These are phyloP conservation scores for Candida glaebosa DNA, from an alignment of 805 yeast species.

Conservation along the genomic window DNA sequence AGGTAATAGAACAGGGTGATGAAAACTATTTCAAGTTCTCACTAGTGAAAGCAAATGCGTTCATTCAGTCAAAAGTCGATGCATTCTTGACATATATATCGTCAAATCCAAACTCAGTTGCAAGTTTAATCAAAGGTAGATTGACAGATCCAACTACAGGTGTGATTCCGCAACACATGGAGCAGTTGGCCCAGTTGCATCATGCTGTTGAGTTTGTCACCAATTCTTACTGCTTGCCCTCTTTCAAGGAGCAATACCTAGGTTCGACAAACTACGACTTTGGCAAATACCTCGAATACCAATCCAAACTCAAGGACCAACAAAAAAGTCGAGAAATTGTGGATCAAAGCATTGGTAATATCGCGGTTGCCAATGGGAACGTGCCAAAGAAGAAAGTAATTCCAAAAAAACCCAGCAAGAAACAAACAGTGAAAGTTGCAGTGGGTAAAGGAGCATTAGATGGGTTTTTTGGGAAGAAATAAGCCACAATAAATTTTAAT, in stretches of 20 bases:
- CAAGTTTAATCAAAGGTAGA: conserved; percentile 16
- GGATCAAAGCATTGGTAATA: conserved; percentile 23
- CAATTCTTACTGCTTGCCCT: conserved; percentile 32
- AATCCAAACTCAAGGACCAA: conserved; percentile 13
- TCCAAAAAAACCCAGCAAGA: conserved; percentile 13
- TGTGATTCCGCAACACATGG: conserved; percentile 17
- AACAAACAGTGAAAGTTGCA: conserved; percentile 42
- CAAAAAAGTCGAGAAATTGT: conserved; percentile 22
- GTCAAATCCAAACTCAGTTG: conserved; percentile 12
- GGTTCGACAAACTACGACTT: conserved; percentile 18
- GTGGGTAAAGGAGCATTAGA: conserved; percentile 68
- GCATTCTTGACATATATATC: conserved; percentile 16
- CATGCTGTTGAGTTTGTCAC: conserved; percentile 48
- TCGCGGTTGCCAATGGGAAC: conserved; percentile 16
- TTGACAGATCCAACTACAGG: conserved; percentile 16
- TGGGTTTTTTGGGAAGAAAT: conserved; percentile 48
- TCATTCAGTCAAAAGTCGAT: conserved; percentile 35
- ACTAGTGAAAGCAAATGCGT: conserved; percentile 30
- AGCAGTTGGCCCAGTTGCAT: conserved; percentile 24
- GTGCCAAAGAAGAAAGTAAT: conserved; percentile 21
- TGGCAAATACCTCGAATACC: conserved; percentile 15
- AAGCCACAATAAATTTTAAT: neutral
- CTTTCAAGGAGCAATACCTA: conserved; percentile 21
- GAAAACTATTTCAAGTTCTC: conserved; percentile 42
- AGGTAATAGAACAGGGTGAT: conserved; percentile 27